These are phyloP conservation scores for Oropetium thomaeum DNA, from an alignment of 176 grass and related monocot genomes.

Conservation along the genomic window DNA sequence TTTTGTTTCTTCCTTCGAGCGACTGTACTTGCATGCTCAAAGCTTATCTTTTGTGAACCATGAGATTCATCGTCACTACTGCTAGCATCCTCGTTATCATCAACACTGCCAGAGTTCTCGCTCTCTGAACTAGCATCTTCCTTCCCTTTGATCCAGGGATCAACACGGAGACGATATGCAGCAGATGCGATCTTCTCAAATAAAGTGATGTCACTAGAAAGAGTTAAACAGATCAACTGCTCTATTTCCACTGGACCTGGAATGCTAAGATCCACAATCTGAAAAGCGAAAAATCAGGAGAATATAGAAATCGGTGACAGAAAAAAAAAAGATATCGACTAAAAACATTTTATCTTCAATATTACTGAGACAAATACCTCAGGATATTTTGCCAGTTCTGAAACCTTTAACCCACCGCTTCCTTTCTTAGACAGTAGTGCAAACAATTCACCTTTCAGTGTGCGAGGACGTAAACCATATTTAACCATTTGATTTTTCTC, in stretches of 20 bases:
- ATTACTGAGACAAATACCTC: slow-evolving; percentile 53
- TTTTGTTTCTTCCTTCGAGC: slow-evolving; percentile 43
- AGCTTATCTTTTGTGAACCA: slow-evolving; percentile 45
- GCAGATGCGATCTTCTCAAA: slow-evolving; percentile 88
- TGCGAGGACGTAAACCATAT: slow-evolving; percentile 72
- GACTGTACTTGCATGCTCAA: slow-evolving; percentile 43
- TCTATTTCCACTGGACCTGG: slow-evolving; percentile 54
- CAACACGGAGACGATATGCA: slow-evolving; percentile 93
- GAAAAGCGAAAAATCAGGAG: slow-evolving; percentile 41
- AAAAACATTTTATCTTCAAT: slow-evolving; percentile 17
- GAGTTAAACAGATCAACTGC: slow-evolving; percentile 62
- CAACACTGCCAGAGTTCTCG: slow-evolving; percentile 83
- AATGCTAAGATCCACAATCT: slow-evolving; percentile 68
- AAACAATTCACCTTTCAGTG: slow-evolving; percentile 93
- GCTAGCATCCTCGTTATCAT: slow-evolving; percentile 49
- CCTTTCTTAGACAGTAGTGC: slow-evolving; percentile 83
- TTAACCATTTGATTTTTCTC: slow-evolving; percentile 94
- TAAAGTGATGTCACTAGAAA: slow-evolving; percentile 98
- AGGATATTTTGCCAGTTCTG: slow-evolving; percentile 62
- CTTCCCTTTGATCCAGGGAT: slow-evolving; percentile 87
- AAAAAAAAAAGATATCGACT: slow-evolving; percentile 7
- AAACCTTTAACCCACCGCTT: slow-evolving; percentile 69
- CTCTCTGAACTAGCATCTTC: slow-evolving; percentile 57
- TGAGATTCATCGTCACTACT: slow-evolving; percentile 65
- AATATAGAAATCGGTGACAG: slow-evolving; percentile 14